phyloP scores from a whole-genome alignment of 352 stramenopile genomes.

The Phytophthora aleatoria region DNA sequence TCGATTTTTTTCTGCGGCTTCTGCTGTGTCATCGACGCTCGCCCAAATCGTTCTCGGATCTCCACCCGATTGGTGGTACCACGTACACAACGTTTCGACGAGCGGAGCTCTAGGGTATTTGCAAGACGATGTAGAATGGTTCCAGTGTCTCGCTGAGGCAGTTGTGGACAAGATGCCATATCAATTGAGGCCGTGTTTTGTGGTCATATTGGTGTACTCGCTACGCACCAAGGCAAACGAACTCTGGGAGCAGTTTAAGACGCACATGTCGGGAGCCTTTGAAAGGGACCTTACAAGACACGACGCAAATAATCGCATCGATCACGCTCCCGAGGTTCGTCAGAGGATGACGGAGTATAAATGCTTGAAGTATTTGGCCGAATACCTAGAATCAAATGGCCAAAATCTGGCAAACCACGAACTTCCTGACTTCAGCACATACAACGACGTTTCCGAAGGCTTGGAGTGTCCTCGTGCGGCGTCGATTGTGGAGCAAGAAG shows the following conservation, averaged over 20 bases:
- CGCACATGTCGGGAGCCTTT: too few relatives aligned
- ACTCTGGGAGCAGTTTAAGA: too few relatives aligned
- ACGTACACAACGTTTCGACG: not conserved
- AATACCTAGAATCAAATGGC: too few relatives aligned
- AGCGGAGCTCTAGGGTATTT: not conserved
- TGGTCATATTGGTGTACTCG: not conserved
- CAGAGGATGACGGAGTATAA: too few relatives aligned
- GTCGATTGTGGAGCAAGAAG: too few relatives aligned
- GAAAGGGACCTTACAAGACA: too few relatives aligned
- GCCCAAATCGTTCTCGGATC: not conserved
- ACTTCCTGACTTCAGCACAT: too few relatives aligned
- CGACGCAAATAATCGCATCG: too few relatives aligned
- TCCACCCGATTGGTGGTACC: not conserved
- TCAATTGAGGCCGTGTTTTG: not conserved
- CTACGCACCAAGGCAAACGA: not conserved
- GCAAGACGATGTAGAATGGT: not conserved
- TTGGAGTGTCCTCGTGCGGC: not conserved
- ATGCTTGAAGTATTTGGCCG: too few relatives aligned
- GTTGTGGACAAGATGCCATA: not conserved
- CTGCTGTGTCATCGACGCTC: not conserved
- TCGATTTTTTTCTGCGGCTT: not conserved
- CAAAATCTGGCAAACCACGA: too few relatives aligned
- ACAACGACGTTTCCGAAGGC: too few relatives aligned
- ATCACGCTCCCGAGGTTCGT: too few relatives aligned
- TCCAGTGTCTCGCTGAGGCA: not conserved